Evolutionary conservation across 768 basidiomycete species (phyloP), one percentile per base, ranked within the genome.

Genomic region (Lactarius hatsudake): DNA sequence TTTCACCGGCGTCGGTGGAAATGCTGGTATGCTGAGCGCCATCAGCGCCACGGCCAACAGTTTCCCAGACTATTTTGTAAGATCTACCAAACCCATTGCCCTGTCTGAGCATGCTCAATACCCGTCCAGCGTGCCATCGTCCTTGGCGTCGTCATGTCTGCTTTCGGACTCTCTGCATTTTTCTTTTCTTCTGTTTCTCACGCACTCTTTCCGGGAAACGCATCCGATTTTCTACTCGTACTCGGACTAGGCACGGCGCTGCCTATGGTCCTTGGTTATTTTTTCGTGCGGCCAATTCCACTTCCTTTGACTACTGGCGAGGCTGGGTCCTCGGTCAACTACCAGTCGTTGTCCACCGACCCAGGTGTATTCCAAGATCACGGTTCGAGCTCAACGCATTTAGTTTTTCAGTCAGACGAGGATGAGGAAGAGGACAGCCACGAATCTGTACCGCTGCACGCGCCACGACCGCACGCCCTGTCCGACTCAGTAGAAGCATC

Each of bases 31-130:
- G 5, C 79, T 82, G 0, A 82, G 87, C n/a, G 81, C 87, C 0
- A 79, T 95, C 26, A 97, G 96, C 73, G 81, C 90, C 2, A 90
- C 90, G 0, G 95, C 94, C 0, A 94, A 91, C 71, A 86, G 86
- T 23, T 95, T 94, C 71, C 86, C 91, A 0, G 87, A 93, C 67
- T 78, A 78, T 54, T 81, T 84, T 45, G 91, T 92, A 69, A 65
- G 88, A 78, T 10, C 51, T 61, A 18, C n/a, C 32, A 20, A 54
- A 18, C 20, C 18, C 17, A 10, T 15, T 42, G 7, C 32, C 36
- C 7, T 15, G 30, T 38, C 60, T n/a, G 28, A 20, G 38, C 8
- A 54, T 10, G 23, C 38, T n/a, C 42, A 57, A 62, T 61, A 58
- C 45, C 63, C 38, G 17, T 59, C 32, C 57, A 93, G 89, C 83